phyloP scores from a whole-genome alignment of 73 alveolate species.

The Paramecium pentaurelia region DNA sequence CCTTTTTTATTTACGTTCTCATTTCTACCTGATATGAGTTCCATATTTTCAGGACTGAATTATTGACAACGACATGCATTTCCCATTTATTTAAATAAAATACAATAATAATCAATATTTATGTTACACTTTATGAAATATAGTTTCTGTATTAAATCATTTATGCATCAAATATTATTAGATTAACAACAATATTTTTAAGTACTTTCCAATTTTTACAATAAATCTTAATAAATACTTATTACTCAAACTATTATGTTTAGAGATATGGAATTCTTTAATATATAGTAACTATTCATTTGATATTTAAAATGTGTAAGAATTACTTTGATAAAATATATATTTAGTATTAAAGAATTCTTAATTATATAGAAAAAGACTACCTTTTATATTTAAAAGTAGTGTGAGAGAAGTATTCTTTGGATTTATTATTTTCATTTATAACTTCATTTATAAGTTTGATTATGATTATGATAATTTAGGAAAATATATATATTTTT shows the following conservation, averaged over 20 bases:
- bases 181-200: background rate
- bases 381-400: too few relatives aligned
- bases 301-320: too few relatives aligned
- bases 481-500: background rate
- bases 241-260: too few relatives aligned
- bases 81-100: conserved; percentile 11
- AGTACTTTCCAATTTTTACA: background rate
- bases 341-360: too few relatives aligned
- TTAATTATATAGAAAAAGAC: too few relatives aligned
- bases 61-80: conserved; percentile 24
- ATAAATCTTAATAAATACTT: background rate
- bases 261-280: too few relatives aligned
- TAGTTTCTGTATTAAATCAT: background rate
- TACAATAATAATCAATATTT: background rate
- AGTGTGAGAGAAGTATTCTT: too few relatives aligned
- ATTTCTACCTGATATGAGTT: background rate
- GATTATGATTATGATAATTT: background rate
- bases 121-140: background rate
- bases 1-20: background rate
- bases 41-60: background rate
- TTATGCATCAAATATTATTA: background rate
- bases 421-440: too few relatives aligned
- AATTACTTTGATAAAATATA: too few relatives aligned
- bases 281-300: too few relatives aligned
- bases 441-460: too few relatives aligned